Percentiles rank a stretch among this genome's conserved stretches.
These are phyloP conservation scores for Musa schizocarpa DNA, from an alignment of 176 grass and related monocot species.

Conservation along the genomic window DNA sequence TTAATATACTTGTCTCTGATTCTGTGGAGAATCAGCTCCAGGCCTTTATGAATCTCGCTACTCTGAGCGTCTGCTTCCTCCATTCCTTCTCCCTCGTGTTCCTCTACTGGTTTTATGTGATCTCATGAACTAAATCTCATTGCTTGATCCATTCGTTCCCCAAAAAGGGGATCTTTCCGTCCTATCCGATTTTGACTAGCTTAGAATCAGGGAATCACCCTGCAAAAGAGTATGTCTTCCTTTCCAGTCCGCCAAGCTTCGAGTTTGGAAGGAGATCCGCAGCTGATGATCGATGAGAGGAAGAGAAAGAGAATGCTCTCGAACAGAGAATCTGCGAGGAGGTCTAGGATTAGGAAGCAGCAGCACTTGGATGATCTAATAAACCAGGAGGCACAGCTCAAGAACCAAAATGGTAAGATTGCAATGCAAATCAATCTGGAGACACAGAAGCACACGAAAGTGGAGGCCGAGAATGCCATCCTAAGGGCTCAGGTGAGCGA, in stretches of 20 bases:
- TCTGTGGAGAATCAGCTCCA: background rate
- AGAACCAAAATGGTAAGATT: slow-evolving; percentile 36
- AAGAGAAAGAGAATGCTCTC: slow-evolving; percentile 68
- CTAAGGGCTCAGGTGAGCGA: slow-evolving; percentile 29
- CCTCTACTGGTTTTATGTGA: slow-evolving; percentile 83
- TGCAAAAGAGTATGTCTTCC: slow-evolving; percentile 3
- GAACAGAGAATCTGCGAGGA: slow-evolving; percentile 64
- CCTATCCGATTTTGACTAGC: background rate
- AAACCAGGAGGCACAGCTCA: slow-evolving; percentile 17
- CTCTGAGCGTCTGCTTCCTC: slow-evolving; percentile 54
- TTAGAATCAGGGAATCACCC: background rate
- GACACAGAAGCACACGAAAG: slow-evolving; percentile 24
- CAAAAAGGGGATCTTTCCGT: background rate
- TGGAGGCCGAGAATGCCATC: slow-evolving; percentile 53
- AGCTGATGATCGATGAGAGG: slow-evolving; percentile 38
- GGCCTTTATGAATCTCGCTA: slow-evolving; percentile 39
- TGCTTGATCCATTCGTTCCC: background rate
- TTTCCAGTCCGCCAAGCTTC: slow-evolving; percentile 6
- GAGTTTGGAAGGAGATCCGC: slow-evolving; percentile 32
- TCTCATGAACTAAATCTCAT: slow-evolving; percentile 38
- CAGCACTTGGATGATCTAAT: slow-evolving; percentile 32
- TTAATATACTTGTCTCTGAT: background rate
- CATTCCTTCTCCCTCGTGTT: slow-evolving; percentile 84
- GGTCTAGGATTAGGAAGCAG: slow-evolving; percentile 68
- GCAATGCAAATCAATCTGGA: slow-evolving; percentile 9